phyloP scores from a whole-genome alignment of 306 rosid genomes.

The Quercus aquifolioides region DNA sequence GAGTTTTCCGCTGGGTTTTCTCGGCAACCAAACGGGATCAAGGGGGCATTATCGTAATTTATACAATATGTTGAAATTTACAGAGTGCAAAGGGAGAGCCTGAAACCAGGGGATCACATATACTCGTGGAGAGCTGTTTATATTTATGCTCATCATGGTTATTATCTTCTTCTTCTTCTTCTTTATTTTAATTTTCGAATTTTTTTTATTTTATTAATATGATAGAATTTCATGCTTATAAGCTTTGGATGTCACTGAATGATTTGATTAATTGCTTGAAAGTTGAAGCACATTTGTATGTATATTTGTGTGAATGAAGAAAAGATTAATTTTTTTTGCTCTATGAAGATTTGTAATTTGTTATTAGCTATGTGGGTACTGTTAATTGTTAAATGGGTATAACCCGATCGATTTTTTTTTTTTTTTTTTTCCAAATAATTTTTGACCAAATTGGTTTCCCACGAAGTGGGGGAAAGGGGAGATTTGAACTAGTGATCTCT shows the following conservation, averaged over 20 bases:
- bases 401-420: background rate
- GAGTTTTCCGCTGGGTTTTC: background rate
- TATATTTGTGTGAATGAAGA: background rate
- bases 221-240: background rate
- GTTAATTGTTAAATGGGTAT: background rate
- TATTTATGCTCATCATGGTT: conserved; percentile 93
- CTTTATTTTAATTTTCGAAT: too few species aligned
- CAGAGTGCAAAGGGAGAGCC: conserved; percentile 55
- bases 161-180: background rate
- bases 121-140: conserved; percentile 91
- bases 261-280: background rate
- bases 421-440: background rate
- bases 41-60: background rate
- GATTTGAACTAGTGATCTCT: too few species aligned
- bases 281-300: background rate
- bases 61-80: background rate
- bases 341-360: background rate
- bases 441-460: too few species aligned
- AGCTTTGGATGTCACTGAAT: background rate
- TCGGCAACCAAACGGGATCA: background rate
- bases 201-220: background rate
- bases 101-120: conserved; percentile 89
- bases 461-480: too few species aligned
- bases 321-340: background rate
- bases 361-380: background rate